phyloP scores from a whole-genome alignment of 805 yeast species.

The Metschnikowia cerradonensis region DNA sequence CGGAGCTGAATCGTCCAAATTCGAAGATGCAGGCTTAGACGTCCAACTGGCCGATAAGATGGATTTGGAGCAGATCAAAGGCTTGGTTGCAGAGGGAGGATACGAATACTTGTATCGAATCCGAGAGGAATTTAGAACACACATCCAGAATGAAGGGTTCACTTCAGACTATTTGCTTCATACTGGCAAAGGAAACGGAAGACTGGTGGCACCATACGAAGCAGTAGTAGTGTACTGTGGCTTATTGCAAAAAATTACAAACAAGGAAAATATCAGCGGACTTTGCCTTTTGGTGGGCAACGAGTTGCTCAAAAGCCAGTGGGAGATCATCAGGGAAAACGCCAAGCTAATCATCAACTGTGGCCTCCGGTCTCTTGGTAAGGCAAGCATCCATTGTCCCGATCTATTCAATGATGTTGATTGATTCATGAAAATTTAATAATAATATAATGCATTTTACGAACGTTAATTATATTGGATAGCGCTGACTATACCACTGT shows the following conservation, averaged over 20 bases:
- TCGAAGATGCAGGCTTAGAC: conserved; percentile 13
- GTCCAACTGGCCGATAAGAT: conserved; percentile 14
- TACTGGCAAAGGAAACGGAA: conserved; percentile 2
- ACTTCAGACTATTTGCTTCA: conserved; percentile 11
- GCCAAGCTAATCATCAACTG: conserved; percentile 41
- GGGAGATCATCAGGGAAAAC: conserved; percentile 41
- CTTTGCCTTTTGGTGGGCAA: conserved; percentile 40
- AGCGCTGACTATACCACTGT: conserved; percentile 2
- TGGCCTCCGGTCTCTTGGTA: conserved; percentile 39
- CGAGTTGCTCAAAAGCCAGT: conserved; percentile 34
- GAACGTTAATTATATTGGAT: conserved; percentile 4
- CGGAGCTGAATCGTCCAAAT: conserved; percentile 30
- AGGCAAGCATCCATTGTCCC: conserved; percentile 29
- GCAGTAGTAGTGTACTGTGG: conserved; percentile 32
- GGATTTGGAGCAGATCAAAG: conserved; percentile 19
- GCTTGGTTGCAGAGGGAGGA: conserved; percentile 34
- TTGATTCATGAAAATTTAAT: background rate
- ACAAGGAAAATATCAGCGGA: conserved; percentile 39
- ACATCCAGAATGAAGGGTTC: conserved; percentile 3
- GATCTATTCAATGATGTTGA: conserved; percentile 29
- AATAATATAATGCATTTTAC: conserved; percentile 1
- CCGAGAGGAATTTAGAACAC: conserved; percentile 27
- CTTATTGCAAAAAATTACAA: conserved; percentile 27
- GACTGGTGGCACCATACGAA: conserved; percentile 23
- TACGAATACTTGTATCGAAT: conserved; percentile 33